Evolutionary conservation across 2,329 filamentous ascomycete species (phyloP).

Genomic region (Ceratocystis cubensis): DNA sequence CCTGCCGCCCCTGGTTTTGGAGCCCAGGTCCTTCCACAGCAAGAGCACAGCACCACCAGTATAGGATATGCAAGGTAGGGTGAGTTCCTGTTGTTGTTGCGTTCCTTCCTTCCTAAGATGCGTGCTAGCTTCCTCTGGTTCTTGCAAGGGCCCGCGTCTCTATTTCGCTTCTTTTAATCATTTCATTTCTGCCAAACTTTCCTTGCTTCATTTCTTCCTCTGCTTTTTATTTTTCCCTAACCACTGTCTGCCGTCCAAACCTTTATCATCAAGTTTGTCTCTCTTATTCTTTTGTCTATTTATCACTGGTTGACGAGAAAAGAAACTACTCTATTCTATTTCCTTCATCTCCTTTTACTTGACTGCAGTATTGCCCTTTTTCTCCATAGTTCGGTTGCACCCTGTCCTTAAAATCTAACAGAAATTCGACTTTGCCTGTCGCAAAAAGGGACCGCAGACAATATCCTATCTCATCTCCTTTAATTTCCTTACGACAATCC

Average conservation of each 20-base stretch:
- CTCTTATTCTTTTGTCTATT: slow-evolving; percentile 10
- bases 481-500: slow-evolving; percentile 15
- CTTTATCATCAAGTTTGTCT: not conserved
- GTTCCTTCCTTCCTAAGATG: not conserved
- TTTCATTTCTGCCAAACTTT: slow-evolving; percentile 19
- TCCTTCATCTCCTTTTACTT: not conserved
- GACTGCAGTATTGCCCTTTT: not conserved
- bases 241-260: not conserved
- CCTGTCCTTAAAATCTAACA: not conserved
- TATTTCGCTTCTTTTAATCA: slow-evolving; percentile 20
- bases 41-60: too few species aligned
- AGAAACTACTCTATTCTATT: not conserved
- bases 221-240: slow-evolving; percentile 5
- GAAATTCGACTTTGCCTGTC: not conserved
- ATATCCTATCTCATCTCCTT: slow-evolving; percentile 16
- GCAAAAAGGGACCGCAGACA: slow-evolving; percentile 2
- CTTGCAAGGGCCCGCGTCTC: slow-evolving; percentile 6
- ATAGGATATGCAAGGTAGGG: too few species aligned
- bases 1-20: slow-evolving; percentile 18
- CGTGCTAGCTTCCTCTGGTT: not conserved
- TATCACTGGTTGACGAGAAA: slow-evolving; percentile 20
- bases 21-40: slow-evolving; percentile 1
- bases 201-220: slow-evolving; percentile 9
- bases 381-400: not conserved
- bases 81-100: not conserved